Conservation (phyloP, 495 filamentous ascomycete species). For the Parathielavia appendiculata region DNA sequence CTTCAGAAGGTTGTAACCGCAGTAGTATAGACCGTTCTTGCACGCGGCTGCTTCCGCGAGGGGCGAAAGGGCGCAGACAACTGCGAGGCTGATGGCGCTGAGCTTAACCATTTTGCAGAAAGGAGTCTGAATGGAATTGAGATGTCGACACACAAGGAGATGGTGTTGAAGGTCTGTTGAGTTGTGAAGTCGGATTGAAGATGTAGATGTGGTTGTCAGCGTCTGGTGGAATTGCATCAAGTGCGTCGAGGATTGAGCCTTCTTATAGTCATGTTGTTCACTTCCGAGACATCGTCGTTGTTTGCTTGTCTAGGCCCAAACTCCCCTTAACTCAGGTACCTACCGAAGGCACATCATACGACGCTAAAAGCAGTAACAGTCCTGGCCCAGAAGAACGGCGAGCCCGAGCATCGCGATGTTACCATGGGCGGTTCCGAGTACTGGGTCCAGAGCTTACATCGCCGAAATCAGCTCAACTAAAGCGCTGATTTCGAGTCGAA, state of each 20-base stretch:
- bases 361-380: too few relatives aligned
- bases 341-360: too few relatives aligned
- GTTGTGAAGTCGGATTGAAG: neutral
- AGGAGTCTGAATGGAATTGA: neutral
- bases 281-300: neutral
- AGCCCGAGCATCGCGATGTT: neutral
- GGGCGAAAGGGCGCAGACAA: neutral
- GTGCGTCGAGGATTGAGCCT: neutral
- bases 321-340: too few relatives aligned
- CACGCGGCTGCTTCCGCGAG: neutral
- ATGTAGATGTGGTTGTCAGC: neutral
- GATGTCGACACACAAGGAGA: neutral
- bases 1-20: neutral
- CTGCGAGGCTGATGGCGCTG: neutral
- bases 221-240: too few relatives aligned
- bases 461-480: neutral
- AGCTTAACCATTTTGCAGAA: neutral
- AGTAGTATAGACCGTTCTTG: neutral
- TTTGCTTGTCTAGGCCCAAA: neutral
- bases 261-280: neutral
- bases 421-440: neutral
- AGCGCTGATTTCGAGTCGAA: neutral
- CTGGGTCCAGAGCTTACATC: neutral
- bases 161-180: neutral
- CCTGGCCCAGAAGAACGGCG: neutral